These are phyloP conservation scores for Straminergon stramineum DNA, from an alignment of 225 moss, liverwort and hornwort genomes.

Conservation along the genomic window DNA sequence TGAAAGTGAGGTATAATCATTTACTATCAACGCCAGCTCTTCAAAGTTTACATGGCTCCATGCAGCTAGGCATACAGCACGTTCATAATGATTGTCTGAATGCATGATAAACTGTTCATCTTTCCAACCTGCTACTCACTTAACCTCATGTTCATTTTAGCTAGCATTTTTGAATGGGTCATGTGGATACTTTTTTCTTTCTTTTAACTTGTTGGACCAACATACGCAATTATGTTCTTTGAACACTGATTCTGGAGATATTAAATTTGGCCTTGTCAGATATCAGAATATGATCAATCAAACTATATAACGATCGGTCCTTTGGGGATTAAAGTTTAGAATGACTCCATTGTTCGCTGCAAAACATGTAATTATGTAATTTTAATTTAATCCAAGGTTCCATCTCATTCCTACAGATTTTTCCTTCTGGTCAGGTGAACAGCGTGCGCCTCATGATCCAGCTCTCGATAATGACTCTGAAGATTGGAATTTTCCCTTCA, in stretches of 20 bases:
- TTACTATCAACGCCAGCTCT: neutral
- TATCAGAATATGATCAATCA: neutral
- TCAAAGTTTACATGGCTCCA: neutral
- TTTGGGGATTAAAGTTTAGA: neutral
- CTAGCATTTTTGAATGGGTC: neutral
- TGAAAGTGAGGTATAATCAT: neutral
- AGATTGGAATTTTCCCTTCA: neutral
- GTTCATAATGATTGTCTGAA: neutral
- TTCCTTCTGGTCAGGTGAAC: conserved; percentile 17
- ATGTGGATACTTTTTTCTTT: too few species aligned
- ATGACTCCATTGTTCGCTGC: neutral
- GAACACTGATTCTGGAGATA: neutral
- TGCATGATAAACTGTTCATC: neutral
- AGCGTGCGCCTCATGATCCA: neutral
- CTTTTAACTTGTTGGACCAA: neutral
- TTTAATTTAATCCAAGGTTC: neutral
- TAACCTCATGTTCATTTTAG: neutral
- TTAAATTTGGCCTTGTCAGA: neutral
- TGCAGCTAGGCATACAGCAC: neutral
- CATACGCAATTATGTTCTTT: neutral
- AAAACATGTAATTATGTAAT: neutral
- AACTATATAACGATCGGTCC: neutral
- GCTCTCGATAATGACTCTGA: neutral
- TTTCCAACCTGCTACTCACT: neutral
- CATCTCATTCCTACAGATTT: conserved; percentile 1